Base-by-base conservation (phyloP, 106 monocot species). In the Dioscorea alata region DNA sequence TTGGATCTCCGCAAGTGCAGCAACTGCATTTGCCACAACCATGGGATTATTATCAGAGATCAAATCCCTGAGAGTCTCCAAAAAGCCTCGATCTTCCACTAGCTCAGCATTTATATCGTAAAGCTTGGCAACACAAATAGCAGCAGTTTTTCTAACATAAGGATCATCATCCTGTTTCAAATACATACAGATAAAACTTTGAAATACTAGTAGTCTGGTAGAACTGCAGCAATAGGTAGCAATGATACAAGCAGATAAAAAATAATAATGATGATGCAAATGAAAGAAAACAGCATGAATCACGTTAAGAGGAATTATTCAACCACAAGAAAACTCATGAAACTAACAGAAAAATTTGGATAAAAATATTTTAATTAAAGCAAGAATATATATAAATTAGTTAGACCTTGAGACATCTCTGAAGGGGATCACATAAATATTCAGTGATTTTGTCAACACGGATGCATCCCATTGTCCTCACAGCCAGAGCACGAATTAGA, bases 361-460 rank as follows among this genome's bases (percentile, higher is more conserved):
- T 42, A 42, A 42, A 6, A 42, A 42, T 10, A 3, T 42, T 42
- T 42, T 6, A 42, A 42, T 0, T 42, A 42, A 10, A 3, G 9
- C 42, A 42, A 42, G 42, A 42, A 42, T 10, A 42, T 42, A 42
- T 42, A 42, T 42, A 42, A 42, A 35, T 24, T 28, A 28, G 28
- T 1, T 3, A 28, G 28, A 28, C 28, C 28, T 28, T 28, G 28
- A 28, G 28, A 78, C 99, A 99, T 90, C 99, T 90, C 71, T 99
- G 93, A 74, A 99, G 92, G 22, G 99, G 99, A 75, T 99, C 99
- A 78, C 99, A 99, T 7, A 99, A 77, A 69, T 99, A 99, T 69
- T 99, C 99, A 49, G 99, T 99, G 65, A 99, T 99, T 82, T 99
- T 99, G 69, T 99, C 99, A 32, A 99, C 99, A 71, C 99, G 99